Evolutionary conservation across 2,329 filamentous ascomycete species (phyloP).

Genomic region (Sclerotinia spermophila): DNA sequence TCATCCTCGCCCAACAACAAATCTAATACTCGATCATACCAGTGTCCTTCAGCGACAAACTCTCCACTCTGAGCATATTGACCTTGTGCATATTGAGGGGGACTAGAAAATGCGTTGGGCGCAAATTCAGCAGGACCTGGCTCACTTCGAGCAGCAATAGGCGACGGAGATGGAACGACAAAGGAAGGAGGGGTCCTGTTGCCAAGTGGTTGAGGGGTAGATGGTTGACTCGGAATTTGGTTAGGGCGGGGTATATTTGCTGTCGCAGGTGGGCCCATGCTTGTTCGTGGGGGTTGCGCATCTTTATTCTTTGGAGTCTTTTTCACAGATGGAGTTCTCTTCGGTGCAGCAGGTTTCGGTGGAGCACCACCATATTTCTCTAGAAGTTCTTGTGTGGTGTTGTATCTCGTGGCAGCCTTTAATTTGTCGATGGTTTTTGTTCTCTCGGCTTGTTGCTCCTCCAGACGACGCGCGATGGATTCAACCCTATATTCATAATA

Average conservation of each 20-base stretch:
- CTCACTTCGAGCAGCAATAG: conserved; percentile 26
- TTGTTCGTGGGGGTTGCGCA: conserved; percentile 41
- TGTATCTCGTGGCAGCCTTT: conserved; percentile 92
- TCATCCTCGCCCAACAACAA: conserved; percentile 93
- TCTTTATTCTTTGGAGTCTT: conserved; percentile 25
- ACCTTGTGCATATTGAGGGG: conserved; percentile 35
- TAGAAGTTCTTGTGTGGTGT: conserved; percentile 86
- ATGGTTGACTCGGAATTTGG: conserved; percentile 29
- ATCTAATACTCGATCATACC: conserved; percentile 94
- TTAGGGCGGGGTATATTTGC: conserved; percentile 54
- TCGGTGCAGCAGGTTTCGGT: conserved; percentile 29
- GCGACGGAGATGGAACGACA: conserved; percentile 22
- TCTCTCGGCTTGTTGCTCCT: conserved; percentile 73
- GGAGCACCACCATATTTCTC: conserved; percentile 79
- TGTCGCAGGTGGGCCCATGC: conserved; percentile 56
- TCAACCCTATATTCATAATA: conserved; percentile 82
- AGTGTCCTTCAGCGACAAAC: conserved; percentile 51
- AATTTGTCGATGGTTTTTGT: conserved; percentile 88
- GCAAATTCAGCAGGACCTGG: conserved; percentile 60
- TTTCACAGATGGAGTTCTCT: conserved; percentile 31
- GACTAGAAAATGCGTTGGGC: conserved; percentile 60
- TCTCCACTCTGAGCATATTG: conserved; percentile 29
- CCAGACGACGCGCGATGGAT: conserved; percentile 63
- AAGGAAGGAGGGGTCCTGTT: conserved; percentile 12
- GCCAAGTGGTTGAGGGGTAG: conserved; percentile 26